A percentile compares a stretch with the other conserved stretches of the same genome.
Conservation (phyloP, 306 rosid species). For the Prunus mira region DNA sequence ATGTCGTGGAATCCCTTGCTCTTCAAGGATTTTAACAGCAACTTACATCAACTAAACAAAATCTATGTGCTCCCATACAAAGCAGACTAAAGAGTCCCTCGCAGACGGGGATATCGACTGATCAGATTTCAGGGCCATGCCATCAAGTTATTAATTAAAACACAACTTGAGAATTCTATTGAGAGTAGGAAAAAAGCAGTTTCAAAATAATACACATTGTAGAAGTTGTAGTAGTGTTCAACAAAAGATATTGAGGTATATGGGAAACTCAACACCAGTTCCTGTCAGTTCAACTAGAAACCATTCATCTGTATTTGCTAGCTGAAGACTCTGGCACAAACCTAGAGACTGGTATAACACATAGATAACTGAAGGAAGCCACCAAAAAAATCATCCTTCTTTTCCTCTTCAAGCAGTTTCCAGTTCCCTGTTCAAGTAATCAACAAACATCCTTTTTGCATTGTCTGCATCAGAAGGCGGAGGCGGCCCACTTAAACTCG, state of each 20-base stretch:
- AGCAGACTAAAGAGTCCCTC: neutral
- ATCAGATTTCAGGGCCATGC: neutral
- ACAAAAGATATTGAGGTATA: neutral
- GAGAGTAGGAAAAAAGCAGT: neutral
- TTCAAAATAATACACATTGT: neutral
- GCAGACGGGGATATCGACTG: neutral
- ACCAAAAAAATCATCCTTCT: neutral
- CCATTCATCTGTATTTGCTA: neutral
- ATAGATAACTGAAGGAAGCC: neutral
- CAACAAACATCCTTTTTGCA: constrained; percentile 94
- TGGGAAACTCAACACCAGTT: neutral
- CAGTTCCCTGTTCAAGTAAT: constrained; percentile 91
- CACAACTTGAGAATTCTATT: neutral
- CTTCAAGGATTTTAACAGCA: neutral
- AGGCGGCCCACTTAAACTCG: constrained; percentile 84
- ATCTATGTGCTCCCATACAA: neutral
- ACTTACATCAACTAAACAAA: neutral
- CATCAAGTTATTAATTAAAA: neutral
- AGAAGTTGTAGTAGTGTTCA: neutral
- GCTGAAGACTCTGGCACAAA: neutral
- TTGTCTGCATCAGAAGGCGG: constrained; percentile 85
- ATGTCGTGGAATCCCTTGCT: neutral
- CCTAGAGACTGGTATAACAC: neutral
- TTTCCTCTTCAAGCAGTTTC: constrained; percentile 50
- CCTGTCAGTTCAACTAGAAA: neutral